Evolutionary conservation across 257 asterid species (phyloP).

Genomic region (Mitragyna speciosa): DNA sequence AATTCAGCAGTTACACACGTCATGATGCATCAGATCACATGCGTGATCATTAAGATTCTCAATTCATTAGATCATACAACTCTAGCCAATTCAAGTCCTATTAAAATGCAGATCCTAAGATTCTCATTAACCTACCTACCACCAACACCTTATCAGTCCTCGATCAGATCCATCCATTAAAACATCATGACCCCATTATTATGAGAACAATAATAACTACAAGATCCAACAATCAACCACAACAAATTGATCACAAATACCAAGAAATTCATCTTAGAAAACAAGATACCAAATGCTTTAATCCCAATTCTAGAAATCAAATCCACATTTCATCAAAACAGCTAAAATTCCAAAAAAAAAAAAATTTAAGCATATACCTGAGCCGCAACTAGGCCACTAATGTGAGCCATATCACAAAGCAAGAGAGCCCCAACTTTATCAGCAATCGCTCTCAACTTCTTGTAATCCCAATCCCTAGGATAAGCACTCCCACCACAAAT

Average conservation of each 20-base stretch:
- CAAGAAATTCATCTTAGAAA: background rate
- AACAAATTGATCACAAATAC: too few species aligned
- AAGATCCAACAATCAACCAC: background rate
- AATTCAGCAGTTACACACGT: background rate
- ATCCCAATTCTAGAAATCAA: background rate
- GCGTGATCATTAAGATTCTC: too few species aligned
- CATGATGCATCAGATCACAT: background rate
- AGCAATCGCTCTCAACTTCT: conserved; percentile 41
- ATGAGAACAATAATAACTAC: background rate
- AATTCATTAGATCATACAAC: background rate
- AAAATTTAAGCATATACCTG: conserved; percentile 28
- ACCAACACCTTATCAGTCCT: background rate
- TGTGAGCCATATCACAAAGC: conserved; percentile 50
- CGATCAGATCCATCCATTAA: background rate
- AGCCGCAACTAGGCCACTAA: conserved; percentile 51
- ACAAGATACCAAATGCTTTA: background rate
- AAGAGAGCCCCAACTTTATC: conserved; percentile 47
- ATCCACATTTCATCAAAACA: background rate
- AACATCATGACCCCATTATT: background rate
- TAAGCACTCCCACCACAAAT: conserved; percentile 53
- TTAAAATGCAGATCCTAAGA: background rate
- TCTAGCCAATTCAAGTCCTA: background rate
- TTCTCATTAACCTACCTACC: background rate
- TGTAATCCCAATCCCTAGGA: conserved; percentile 51
- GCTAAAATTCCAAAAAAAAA: background rate